A percentile compares a stretch with the other conserved stretches of the same genome.
Evolutionary conservation across 495 filamentous ascomycete species (phyloP).

Genomic region (Neurospora sp.): DNA sequence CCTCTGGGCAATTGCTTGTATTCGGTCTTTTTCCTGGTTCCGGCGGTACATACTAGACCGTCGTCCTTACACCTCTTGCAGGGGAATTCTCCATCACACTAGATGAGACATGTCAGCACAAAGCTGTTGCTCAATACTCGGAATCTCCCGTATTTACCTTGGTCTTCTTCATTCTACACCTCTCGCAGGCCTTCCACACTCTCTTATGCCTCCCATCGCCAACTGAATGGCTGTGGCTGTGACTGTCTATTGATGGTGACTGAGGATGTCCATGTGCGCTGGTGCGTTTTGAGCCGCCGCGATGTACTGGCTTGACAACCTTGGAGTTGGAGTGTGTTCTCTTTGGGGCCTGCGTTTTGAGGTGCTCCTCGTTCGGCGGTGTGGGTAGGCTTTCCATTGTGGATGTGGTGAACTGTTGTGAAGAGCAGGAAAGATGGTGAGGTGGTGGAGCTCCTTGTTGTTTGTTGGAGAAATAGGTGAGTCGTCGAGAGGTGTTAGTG

Average conservation of each 20-base stretch:
- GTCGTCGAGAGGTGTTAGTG: slow-evolving; percentile 8
- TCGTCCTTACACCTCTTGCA: slow-evolving; percentile 60
- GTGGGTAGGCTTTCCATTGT: slow-evolving; percentile 39
- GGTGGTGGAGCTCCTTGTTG: background rate
- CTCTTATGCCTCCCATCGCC: slow-evolving; percentile 47
- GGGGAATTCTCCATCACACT: slow-evolving; percentile 59
- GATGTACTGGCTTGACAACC: slow-evolving; percentile 21
- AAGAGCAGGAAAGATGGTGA: background rate
- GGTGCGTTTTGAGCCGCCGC: slow-evolving; percentile 17
- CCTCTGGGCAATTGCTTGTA: slow-evolving; percentile 49
- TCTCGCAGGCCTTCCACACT: slow-evolving; percentile 62
- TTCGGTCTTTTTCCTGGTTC: slow-evolving; percentile 48
- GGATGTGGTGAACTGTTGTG: background rate
- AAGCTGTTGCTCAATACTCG: background rate
- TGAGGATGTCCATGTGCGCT: slow-evolving; percentile 20
- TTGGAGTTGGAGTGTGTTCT: slow-evolving; percentile 16
- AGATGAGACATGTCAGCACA: background rate
- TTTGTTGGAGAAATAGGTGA: background rate
- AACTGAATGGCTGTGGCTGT: slow-evolving; percentile 18
- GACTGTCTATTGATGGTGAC: slow-evolving; percentile 18
- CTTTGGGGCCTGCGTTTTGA: slow-evolving; percentile 19
- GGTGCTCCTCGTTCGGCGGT: slow-evolving; percentile 35
- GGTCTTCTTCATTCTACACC: slow-evolving; percentile 63
- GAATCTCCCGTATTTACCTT: slow-evolving; percentile 35
- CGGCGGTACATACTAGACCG: slow-evolving; percentile 47